A percentile compares a stretch with the other conserved stretches of the same genome.
Conservation (phyloP, 2,329 filamentous ascomycete genomes). For the Fonsecaea nubica region DNA sequence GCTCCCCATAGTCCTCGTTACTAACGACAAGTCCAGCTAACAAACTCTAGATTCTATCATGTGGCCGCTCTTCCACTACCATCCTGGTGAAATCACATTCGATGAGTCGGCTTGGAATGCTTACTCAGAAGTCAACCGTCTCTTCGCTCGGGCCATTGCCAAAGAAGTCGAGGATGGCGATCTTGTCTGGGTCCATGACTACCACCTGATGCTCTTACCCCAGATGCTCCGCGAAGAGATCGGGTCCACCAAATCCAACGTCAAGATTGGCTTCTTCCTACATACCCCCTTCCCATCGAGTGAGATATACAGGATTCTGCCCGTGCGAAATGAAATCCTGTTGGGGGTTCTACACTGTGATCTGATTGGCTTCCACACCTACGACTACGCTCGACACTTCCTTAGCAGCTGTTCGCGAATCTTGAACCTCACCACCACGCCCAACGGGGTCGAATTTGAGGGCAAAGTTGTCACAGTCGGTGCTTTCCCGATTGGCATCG, state of each 20-base stretch:
- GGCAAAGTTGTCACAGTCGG: conserved; percentile 89
- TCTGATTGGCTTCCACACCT: conserved; percentile 96
- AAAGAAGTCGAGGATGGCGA: conserved; percentile 91
- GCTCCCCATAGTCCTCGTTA: conserved; percentile 17
- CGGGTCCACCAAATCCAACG: conserved; percentile 78
- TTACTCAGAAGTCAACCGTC: conserved; percentile 88
- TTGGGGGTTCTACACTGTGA: conserved; percentile 90
- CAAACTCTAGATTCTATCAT: conserved; percentile 81
- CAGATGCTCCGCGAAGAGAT: conserved; percentile 94
- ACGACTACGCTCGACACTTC: conserved; percentile 98
- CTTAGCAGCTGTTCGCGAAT: conserved; percentile 96
- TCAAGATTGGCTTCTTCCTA: conserved; percentile 98
- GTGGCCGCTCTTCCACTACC: conserved; percentile 98
- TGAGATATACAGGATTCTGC: conserved; percentile 94
- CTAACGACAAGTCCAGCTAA: conserved; percentile 4
- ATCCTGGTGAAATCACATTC: conserved; percentile 97
- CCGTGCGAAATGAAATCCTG: conserved; percentile 87
- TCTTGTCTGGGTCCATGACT: conserved; percentile 97
- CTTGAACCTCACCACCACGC: conserved; percentile 74
- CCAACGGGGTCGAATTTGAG: conserved; percentile 90
- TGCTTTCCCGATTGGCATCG: conserved; percentile 96
- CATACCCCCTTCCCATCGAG: conserved; percentile 97
- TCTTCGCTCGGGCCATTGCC: conserved; percentile 87
- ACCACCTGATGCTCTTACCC: conserved; percentile 95
- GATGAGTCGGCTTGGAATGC: conserved; percentile 93